Evolutionary conservation across 306 rosid species (phyloP).

Genomic region (Begonia masoniana): DNA sequence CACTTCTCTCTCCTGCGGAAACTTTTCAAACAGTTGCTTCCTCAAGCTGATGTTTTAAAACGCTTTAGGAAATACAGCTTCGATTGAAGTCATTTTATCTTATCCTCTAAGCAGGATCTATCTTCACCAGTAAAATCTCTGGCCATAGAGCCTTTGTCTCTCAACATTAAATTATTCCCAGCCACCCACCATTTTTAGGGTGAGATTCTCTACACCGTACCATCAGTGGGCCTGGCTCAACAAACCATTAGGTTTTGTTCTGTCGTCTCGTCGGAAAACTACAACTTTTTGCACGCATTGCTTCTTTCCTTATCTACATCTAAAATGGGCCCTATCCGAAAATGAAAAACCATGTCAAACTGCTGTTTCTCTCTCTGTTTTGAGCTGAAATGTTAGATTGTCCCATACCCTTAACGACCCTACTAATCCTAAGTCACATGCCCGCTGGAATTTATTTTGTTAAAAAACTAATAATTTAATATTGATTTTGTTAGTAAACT

Average conservation of each 20-base stretch:
- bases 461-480: no score
- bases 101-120: slow-evolving; percentile 4
- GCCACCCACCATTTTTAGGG: background rate
- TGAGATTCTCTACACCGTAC: background rate
- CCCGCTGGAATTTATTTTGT: no score
- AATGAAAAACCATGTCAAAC: background rate
- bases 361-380: background rate
- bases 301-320: slow-evolving; percentile 15
- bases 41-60: no score
- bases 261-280: background rate
- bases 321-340: background rate
- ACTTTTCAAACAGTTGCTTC: background rate
- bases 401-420: background rate
- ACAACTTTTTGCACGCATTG: no score
- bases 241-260: slow-evolving; percentile 2
- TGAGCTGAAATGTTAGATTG: background rate
- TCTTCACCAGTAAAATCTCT: slow-evolving; percentile 1
- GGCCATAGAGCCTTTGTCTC: slow-evolving; percentile 15
- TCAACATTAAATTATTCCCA: background rate
- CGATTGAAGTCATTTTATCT: slow-evolving; percentile 1
- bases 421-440: background rate
- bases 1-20: no score
- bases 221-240: slow-evolving; percentile 14
- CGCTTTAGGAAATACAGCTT: background rate
- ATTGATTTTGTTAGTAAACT: no score